phyloP scores from a whole-genome alignment of 2,329 filamentous ascomycete genomes.

The Colletotrichum phormii region DNA sequence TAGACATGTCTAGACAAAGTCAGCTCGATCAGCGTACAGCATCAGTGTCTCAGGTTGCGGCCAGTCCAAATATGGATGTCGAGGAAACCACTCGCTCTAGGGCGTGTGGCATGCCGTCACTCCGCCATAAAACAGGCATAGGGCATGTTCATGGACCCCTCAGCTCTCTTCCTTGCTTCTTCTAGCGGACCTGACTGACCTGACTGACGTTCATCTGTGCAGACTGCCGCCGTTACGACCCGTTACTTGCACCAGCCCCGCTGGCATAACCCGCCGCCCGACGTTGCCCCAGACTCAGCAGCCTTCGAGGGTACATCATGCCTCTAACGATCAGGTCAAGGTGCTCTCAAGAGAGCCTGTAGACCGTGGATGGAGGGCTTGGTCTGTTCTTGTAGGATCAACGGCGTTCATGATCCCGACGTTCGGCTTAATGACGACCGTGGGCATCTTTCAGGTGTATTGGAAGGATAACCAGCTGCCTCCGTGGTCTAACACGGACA shows the following conservation, averaged over 20 bases:
- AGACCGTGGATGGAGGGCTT: constrained; percentile 24
- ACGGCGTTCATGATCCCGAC: constrained; percentile 38
- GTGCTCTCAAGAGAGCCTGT: constrained; percentile 39
- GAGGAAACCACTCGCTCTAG: neutral
- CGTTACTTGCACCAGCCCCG: constrained; percentile 39
- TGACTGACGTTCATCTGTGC: neutral
- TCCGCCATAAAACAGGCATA: constrained; percentile 3
- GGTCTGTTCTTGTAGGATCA: constrained; percentile 28
- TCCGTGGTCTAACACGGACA: constrained; percentile 35
- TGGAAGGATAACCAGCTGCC: constrained; percentile 42
- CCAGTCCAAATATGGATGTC: neutral
- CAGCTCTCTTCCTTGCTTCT: neutral
- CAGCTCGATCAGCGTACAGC: neutral
- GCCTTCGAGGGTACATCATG: neutral
- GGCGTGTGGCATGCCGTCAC: neutral
- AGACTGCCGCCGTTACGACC: neutral
- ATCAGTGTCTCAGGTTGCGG: constrained; percentile 12
- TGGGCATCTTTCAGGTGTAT: constrained; percentile 45
- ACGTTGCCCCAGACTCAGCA: constrained; percentile 14
- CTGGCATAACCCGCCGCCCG: constrained; percentile 37
- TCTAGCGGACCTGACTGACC: neutral
- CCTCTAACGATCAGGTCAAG: constrained; percentile 34
- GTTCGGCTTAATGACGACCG: constrained; percentile 43
- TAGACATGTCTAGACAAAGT: neutral
- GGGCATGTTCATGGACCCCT: constrained; percentile 1